phyloP scores from a whole-genome alignment of 139 green algal species.

The Picochlorum sp. region DNA sequence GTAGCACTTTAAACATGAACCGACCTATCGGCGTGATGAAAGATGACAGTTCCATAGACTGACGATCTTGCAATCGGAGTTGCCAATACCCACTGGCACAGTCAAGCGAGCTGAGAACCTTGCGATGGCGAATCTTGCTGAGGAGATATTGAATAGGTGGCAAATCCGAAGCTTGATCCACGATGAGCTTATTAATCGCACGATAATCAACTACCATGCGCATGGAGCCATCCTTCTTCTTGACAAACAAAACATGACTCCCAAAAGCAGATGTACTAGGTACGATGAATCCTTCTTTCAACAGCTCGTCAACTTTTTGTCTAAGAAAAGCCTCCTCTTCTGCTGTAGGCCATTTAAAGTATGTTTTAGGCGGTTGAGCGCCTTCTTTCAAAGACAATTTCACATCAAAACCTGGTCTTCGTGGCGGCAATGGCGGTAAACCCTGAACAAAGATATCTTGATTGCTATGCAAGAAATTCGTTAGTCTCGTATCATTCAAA shows the following conservation, averaged over 20 bases:
- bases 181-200: slow-evolving; percentile 35
- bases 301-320: slow-evolving; percentile 31
- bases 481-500: no score
- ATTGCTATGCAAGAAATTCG: no score
- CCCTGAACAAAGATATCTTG: no score
- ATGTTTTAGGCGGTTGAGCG: neutral
- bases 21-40: slow-evolving; percentile 22
- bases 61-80: slow-evolving; percentile 7
- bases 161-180: slow-evolving; percentile 39
- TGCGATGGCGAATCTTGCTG: slow-evolving; percentile 28
- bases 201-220: slow-evolving; percentile 49
- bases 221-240: slow-evolving; percentile 42
- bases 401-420: neutral
- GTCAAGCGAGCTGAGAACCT: slow-evolving; percentile 34
- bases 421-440: no score
- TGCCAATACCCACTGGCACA: slow-evolving; percentile 26
- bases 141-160: slow-evolving; percentile 37
- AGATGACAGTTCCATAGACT: slow-evolving; percentile 26
- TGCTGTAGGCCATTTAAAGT: neutral
- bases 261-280: slow-evolving; percentile 40
- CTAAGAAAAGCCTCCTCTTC: neutral
- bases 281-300: slow-evolving; percentile 41
- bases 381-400: neutral
- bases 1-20: slow-evolving; percentile 27
- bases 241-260: slow-evolving; percentile 37